Percentiles rank a stretch among this genome's conserved stretches.
phyloP scores from a whole-genome alignment of 208 protist genomes.

The Trypanosoma cruzi region DNA sequence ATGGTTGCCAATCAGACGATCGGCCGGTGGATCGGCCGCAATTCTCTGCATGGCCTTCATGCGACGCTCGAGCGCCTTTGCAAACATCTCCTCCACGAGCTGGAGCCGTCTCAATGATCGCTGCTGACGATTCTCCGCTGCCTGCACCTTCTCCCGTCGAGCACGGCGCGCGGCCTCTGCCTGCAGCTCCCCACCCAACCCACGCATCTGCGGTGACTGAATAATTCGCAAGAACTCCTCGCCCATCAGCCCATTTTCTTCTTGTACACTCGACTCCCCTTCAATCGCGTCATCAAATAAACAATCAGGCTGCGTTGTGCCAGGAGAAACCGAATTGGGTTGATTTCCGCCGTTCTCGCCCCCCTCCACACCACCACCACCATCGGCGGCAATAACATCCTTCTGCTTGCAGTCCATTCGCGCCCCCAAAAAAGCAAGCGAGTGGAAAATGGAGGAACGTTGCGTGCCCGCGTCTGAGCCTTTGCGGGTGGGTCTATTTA shows the following conservation, averaged over 20 bases:
- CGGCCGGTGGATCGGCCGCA: constrained; percentile 82
- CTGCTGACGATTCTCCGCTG: constrained; percentile 44
- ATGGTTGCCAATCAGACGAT: constrained; percentile 75
- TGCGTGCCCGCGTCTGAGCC: background rate
- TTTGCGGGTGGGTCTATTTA: background rate
- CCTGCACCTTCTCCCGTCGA: constrained; percentile 45
- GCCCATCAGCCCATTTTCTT: constrained; percentile 29
- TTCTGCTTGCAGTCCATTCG: background rate
- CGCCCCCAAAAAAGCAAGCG: background rate
- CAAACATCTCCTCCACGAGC: constrained; percentile 80
- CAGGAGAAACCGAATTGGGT: background rate
- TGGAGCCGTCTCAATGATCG: constrained; percentile 48
- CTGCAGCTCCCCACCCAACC: constrained; percentile 16
- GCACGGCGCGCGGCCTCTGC: constrained; percentile 26
- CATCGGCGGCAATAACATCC: background rate
- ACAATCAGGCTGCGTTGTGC: too few species aligned
- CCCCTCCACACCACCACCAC: background rate
- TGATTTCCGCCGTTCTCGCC: background rate
- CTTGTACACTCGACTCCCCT: constrained; percentile 29
- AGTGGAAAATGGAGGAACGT: background rate
- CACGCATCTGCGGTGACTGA: background rate
- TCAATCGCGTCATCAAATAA: constrained; percentile 3
- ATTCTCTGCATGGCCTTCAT: constrained; percentile 69
- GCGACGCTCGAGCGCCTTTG: constrained; percentile 58
- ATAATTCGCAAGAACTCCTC: constrained; percentile 29